Evolutionary conservation across 495 filamentous ascomycete species (phyloP).

Genomic region (Penicillium atrosanguineum): DNA sequence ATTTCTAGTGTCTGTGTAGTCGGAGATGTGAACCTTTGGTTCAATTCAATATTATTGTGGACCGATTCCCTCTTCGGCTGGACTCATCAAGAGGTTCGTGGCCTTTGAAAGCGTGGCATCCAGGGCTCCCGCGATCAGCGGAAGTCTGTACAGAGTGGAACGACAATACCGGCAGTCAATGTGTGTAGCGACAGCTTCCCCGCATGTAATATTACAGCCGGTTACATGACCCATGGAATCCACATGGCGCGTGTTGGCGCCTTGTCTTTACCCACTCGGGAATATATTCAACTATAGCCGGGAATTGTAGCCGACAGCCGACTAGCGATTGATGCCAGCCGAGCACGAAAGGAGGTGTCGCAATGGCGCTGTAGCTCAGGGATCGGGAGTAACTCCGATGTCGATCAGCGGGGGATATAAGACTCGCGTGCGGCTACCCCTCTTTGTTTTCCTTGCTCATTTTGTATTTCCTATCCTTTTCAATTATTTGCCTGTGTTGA

Average conservation of each 20-base stretch:
- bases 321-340: slow-evolving; percentile 25
- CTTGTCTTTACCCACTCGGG: background rate
- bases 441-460: background rate
- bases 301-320: slow-evolving; percentile 30
- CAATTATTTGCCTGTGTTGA: background rate
- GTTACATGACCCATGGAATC: background rate
- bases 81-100: background rate
- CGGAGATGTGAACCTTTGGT: background rate
- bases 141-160: background rate
- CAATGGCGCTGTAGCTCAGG: background rate
- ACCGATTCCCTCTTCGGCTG: background rate
- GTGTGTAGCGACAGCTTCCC: slow-evolving; percentile 7
- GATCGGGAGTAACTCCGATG: background rate
- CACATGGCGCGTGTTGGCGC: background rate
- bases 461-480: background rate
- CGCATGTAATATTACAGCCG: slow-evolving; percentile 18
- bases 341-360: slow-evolving; percentile 17
- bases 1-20: background rate
- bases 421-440: background rate
- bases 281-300: slow-evolving; percentile 1
- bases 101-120: background rate
- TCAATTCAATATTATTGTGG: background rate
- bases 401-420: background rate
- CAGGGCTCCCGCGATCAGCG: background rate
- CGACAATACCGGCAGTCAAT: background rate